These are phyloP conservation scores for Capillidium heterosporum DNA, from an alignment of 371 early-diverging fungal genomes.

Conservation along the genomic window DNA sequence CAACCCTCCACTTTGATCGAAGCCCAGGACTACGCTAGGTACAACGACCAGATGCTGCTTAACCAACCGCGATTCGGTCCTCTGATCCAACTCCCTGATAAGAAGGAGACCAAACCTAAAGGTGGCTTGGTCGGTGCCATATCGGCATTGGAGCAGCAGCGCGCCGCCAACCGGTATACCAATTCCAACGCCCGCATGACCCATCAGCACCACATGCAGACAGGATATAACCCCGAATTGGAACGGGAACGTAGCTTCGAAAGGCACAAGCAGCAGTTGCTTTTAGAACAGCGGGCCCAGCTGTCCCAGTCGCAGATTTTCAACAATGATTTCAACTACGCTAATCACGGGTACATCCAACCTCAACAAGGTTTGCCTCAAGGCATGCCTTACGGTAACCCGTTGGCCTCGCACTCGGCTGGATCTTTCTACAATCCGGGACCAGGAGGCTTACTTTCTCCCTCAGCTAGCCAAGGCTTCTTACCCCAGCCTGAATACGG, in stretches of 20 bases:
- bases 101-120: constrained; percentile 6
- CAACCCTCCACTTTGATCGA: neutral
- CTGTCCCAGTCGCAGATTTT: constrained; percentile 1
- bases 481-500: neutral
- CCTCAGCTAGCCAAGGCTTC: neutral
- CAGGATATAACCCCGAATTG: neutral
- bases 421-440: constrained; percentile 2
- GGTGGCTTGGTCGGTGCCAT: constrained; percentile 14
- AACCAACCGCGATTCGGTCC: constrained; percentile 4
- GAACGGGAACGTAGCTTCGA: constrained; percentile 10
- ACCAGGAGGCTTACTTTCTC: neutral
- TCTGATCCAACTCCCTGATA: constrained; percentile 10
- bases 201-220: neutral
- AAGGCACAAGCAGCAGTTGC: constrained; percentile 8
- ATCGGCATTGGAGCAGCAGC: constrained; percentile 9
- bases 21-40: constrained; percentile 1
- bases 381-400: neutral
- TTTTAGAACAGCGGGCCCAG: constrained; percentile 10
- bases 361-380: neutral
- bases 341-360: neutral
- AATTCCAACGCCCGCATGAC: constrained; percentile 4
- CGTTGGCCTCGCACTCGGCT: neutral
- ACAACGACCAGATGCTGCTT: neutral
- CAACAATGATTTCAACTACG: neutral
- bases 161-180: constrained; percentile 6